Evolutionary conservation across 225 moss, liverwort and hornwort species (phyloP), one percentile per base, ranked within the genome.

Genomic region (Bryoerythrophyllum caledonicum): DNA sequence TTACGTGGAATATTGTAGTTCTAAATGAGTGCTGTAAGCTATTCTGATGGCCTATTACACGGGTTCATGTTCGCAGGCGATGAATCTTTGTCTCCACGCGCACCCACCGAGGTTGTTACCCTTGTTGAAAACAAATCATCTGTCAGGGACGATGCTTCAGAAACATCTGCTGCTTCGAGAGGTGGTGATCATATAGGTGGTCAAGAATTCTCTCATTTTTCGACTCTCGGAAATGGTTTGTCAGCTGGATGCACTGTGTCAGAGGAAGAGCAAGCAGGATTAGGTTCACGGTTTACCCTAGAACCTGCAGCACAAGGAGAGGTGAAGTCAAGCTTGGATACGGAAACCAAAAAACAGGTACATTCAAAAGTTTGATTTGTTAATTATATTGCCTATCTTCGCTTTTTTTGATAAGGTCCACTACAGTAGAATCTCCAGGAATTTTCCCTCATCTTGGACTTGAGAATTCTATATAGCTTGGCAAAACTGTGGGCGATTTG

Each of bases 331-430:
- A 69, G 32, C 43, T 73, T 73, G 72, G 63, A 65, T 8, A 64
- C 28, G 2, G 68, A 53, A 24, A 34, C 59, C 41, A 25, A 57
- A 55, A 65, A 76, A 70, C 81, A 81, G 81, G 84, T 83, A 59
- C 10, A 49, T 43, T 67, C 15, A 51, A 66, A 23, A 25, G 40
- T 19, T 68, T 44, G 44, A 32, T 40, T 63, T 14, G 17, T 69
- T 57, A 17, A 24, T 35, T 63, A 3, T 54, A 37, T 34, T 19
- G 64, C 64, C 13, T 53, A 44, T 44, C 23, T 9, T 32, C 26
- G 65, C 44, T 13, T 57, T 62, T 20, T n/a, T 68, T 25, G 27
- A 17, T 40, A 23, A 23, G 53, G 28, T 65, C 64, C 20, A 20
- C 10, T 24, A n/a, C 19, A 15, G 38, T 49, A 40, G 15, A 49